Conservation (phyloP, 2,329 filamentous ascomycete species). For the Cucurbitaria berberidis region DNA sequence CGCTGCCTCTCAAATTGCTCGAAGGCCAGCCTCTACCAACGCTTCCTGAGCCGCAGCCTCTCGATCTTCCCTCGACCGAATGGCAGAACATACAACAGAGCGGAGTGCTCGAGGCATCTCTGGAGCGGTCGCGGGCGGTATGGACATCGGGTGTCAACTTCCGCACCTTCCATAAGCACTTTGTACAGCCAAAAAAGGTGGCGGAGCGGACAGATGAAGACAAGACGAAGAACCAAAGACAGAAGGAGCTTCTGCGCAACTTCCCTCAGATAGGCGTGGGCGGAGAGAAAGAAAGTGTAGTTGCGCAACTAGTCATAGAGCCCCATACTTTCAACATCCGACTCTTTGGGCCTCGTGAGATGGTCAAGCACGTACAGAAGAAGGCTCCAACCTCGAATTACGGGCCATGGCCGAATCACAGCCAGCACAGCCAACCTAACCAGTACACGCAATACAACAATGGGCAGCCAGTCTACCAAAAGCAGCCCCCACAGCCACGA, state of each 20-base stretch:
- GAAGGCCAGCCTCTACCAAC: slow-evolving; percentile 74
- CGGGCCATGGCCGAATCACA: slow-evolving; percentile 45
- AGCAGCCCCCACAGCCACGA: slow-evolving; percentile 30
- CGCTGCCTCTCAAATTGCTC: slow-evolving; percentile 67
- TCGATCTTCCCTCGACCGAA: slow-evolving; percentile 67
- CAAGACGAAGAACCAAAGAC: slow-evolving; percentile 64
- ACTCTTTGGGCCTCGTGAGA: slow-evolving; percentile 42
- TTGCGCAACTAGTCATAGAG: slow-evolving; percentile 71
- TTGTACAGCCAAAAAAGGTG: slow-evolving; percentile 46
- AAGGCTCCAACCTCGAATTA: slow-evolving; percentile 39
- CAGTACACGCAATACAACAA: slow-evolving; percentile 36
- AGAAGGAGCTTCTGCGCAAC: slow-evolving; percentile 55
- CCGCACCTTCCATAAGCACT: slow-evolving; percentile 46
- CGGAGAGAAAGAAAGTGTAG: slow-evolving; percentile 11
- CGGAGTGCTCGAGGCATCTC: slow-evolving; percentile 75
- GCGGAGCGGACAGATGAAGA: slow-evolving; percentile 70
- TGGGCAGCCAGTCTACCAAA: slow-evolving; percentile 21
- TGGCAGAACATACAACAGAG: slow-evolving; percentile 79
- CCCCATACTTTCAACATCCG: slow-evolving; percentile 77
- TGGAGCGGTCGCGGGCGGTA: slow-evolving; percentile 70
- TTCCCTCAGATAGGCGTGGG: slow-evolving; percentile 45
- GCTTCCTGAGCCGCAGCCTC: slow-evolving; percentile 69
- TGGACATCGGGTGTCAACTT: slow-evolving; percentile 49
- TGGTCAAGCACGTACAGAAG: slow-evolving; percentile 31
- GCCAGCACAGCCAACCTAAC: slow-evolving; percentile 30